Base-by-base conservation (phyloP, 495 filamentous ascomycete species). In the Neurospora sp. region DNA sequence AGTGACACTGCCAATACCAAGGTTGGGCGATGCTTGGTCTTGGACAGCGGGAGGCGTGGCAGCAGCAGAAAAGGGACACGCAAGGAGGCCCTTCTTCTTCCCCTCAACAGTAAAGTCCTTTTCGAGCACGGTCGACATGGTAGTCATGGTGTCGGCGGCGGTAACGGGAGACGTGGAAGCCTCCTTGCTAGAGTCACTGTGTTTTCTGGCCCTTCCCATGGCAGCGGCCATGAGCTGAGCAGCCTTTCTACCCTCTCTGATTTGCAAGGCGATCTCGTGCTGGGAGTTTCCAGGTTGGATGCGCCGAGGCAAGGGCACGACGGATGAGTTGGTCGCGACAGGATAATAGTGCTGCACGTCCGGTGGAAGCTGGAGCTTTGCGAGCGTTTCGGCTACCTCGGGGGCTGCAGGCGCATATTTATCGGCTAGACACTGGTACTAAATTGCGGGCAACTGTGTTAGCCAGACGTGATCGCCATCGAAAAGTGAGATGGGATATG, bases 71-170 rank as follows among this genome's bases (percentile, higher is more conserved):
- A 91, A 91, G 16, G 90, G 90, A 79, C 90, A 92, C 22, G 85
- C 83, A 22, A 91, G 78, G n/a, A 80, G 82, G 69, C 89, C 87
- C 65, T 88, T 89, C 76, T 85, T 89, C 76, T 85, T 89, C 45
- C 89, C 89, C 68, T 84, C 77, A 20, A 89, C 85, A 5, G 89
- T 91, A 74, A 91, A 91, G 75, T 91, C 89, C 73, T 88, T 85
- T 79, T 91, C 89, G 69, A 91, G 80, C 2, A 85, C 84, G 18
- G 86, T 88, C 40, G 86, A 84, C 73, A 87, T 80, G 45, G 84
- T 82, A 4, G 87, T 87, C 77, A 83, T 78, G 12, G 76, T 82
- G 18, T 78, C 78, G 35, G 73, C 75, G 61, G 40, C 74, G 72
- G 77, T 74, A 70, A 75, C 77, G 74, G 83, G 82, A 72, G 84